Evolutionary conservation across 768 basidiomycete genomes (phyloP), one percentile per base, ranked within the genome.

Genomic region (Trametopsis cervina): DNA sequence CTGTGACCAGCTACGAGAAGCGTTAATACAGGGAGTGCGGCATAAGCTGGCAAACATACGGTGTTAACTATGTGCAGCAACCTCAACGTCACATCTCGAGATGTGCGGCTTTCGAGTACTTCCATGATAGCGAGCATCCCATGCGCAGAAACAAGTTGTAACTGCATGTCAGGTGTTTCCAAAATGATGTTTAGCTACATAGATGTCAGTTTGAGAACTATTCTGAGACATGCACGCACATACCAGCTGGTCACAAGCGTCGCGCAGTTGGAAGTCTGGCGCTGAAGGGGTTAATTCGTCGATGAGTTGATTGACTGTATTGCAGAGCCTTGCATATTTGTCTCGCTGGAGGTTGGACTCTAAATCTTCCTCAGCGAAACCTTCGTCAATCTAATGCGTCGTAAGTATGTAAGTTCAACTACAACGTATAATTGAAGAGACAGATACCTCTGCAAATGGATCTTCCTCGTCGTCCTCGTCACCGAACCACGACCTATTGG

Each of bases 71-170:
- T 86, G 54, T 88, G 85, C 56, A 99, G 68, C 22, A 97, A 65
- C 58, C 86, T 88, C 68, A 89, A 76, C 42, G 85, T 77, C 5
- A 93, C 87, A 45, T 97, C 93, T 51, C 92, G 72, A 24, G 87
- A 86, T 52, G 87, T 83, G 49, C 84, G 81, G 25, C 85, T 81
- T 63, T 98, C 95, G 29, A 99, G 69, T 0, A 96, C 89, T 62
- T 98, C 94, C 55, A 98, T 66, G 51, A 97, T 87, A 0, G 92
- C 93, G 9, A 98, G 74, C 85, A 96, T 87, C 1, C 96, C 96
- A 66, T 98, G 96, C 0, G 86, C 82, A 13, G 86, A 86, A 11
- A 97, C 88, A 24, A 99, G 76, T 54, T 97, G 93, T 18, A 73
- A 66, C 57, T 89, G 82, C 77, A 95, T 88, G 55, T 95, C 92